Evolutionary conservation across 352 stramenopile species (phyloP), one percentile per base, ranked within the genome.

Genomic region (Globisporangium ultimum): DNA sequence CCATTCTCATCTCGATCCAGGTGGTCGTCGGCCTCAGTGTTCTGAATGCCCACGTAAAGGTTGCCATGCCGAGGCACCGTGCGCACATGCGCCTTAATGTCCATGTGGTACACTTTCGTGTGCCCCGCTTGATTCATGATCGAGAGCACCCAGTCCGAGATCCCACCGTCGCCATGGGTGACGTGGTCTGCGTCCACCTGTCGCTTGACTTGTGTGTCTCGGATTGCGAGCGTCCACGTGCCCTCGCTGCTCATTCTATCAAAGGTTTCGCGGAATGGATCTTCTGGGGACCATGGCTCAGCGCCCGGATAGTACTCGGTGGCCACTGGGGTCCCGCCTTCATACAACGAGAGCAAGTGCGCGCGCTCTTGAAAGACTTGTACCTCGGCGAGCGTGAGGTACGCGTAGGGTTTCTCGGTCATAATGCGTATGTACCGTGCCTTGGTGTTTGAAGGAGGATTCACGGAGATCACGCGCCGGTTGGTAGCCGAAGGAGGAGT

Each of bases 121-220:
- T 76, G 72, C 18, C 79, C 80, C 1, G 80, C 80, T 49, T 78
- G 55, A 57, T 88, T 88, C 0, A 80, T 93, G 32, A 95, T 52
- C 6, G 74, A 55, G 3, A 95, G 49, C 22, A 80, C 60, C 81
- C 81, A 95, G 58, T 93, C 86, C 3, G 81, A 90, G 17, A 95
- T 71, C 1, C 65, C 80, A 1, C 86, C 86, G 2, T 71, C 66
- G 6, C 70, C 76, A 40, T 84, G 63, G 36, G 61, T 66, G 8
- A 68, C 76, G 36, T 82, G 64, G 36, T 63, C 65, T 0, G 24
- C 49, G 5, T 28, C 45, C 6, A n/a, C 58, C 1, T 13, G 53
- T 52, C 12, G 70, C 57, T 34, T 61, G 18, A 22, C 21, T n/a
- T 54, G 13, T 11, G 50, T 48, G 51, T 95, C 85, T 12, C 58